Conservation (phyloP, 805 yeast genomes). For the Kodamaea leandrae region DNA sequence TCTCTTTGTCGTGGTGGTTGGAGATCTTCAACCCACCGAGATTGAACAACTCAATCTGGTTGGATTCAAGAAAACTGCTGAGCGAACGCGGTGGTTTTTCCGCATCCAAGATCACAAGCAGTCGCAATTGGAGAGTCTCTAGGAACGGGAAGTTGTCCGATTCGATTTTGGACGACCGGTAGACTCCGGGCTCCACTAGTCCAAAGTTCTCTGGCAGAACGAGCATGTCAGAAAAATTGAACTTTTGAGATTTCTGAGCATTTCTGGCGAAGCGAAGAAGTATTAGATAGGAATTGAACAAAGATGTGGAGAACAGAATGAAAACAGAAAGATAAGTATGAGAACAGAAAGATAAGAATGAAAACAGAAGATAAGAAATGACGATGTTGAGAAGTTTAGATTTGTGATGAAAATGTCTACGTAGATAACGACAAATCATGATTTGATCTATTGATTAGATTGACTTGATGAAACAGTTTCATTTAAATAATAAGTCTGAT, state of each 20-base stretch:
- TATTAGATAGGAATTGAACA: no score
- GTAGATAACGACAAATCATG: no score
- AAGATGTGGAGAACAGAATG: no score
- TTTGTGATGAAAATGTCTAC: no score
- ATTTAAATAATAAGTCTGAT: no score
- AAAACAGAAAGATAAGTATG: no score
- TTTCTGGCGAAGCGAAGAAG: no score
- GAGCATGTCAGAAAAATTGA: conserved; percentile 48
- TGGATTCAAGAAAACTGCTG: conserved; percentile 58
- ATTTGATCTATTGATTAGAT: no score
- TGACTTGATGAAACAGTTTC: no score
- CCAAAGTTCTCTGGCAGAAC: conserved; percentile 94
- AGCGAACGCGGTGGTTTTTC: conserved; percentile 79
- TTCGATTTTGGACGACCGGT: conserved; percentile 77
- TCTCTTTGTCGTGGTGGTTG: conserved; percentile 28
- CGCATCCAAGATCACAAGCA: conserved; percentile 75
- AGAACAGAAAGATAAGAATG: no score
- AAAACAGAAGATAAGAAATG: no score
- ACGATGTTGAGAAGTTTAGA: no score
- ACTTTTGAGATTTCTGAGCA: not conserved
- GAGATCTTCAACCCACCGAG: conserved; percentile 44
- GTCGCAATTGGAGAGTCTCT: conserved; percentile 64
- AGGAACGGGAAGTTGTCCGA: conserved; percentile 75
- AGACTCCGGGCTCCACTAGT: conserved; percentile 79
- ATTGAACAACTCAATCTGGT: conserved; percentile 51